A percentile compares a stretch with the other conserved stretches of the same genome.
These are phyloP conservation scores for Quercus rubra DNA, from an alignment of 306 rosid species.

Conservation along the genomic window DNA sequence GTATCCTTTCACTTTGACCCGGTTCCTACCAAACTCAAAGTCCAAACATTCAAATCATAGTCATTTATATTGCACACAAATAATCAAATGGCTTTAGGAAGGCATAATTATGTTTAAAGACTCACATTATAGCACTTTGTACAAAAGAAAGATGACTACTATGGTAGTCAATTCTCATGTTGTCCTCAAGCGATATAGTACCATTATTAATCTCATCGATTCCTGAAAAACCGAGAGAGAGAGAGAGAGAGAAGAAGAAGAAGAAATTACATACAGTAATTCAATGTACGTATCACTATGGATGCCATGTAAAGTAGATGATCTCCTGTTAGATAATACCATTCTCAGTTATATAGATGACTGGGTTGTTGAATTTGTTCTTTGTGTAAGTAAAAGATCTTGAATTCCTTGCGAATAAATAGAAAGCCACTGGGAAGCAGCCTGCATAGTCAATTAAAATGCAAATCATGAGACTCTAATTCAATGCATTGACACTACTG, in stretches of 20 bases:
- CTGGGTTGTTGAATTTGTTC: constrained; percentile 28
- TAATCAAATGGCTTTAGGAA: neutral
- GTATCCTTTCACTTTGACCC: too few species aligned
- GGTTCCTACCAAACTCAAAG: too few species aligned
- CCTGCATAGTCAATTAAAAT: constrained; percentile 1
- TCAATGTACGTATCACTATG: too few species aligned
- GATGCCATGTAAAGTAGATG: neutral
- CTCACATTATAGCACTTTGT: constrained; percentile 28
- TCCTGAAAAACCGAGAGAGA: constrained; percentile 4
- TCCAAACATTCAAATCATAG: too few species aligned
- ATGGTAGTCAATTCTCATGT: constrained; percentile 22
- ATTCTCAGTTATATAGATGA: constrained; percentile 36
- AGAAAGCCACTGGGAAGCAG: constrained; percentile 22
- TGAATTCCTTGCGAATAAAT: constrained; percentile 27
- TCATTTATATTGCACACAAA: too few species aligned
- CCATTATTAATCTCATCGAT: constrained; percentile 15
- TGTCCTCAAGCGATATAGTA: constrained; percentile 22
- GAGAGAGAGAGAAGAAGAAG: too few species aligned
- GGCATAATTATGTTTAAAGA: neutral
- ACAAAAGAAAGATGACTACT: constrained; percentile 19
- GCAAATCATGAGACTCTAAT: too few species aligned
- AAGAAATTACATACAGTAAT: too few species aligned
- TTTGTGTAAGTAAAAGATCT: constrained; percentile 28
- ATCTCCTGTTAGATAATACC: constrained; percentile 4
- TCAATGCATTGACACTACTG: too few species aligned